Evolutionary conservation across 73 alveolate species (phyloP).

Genomic region (Loxodes magnus): DNA sequence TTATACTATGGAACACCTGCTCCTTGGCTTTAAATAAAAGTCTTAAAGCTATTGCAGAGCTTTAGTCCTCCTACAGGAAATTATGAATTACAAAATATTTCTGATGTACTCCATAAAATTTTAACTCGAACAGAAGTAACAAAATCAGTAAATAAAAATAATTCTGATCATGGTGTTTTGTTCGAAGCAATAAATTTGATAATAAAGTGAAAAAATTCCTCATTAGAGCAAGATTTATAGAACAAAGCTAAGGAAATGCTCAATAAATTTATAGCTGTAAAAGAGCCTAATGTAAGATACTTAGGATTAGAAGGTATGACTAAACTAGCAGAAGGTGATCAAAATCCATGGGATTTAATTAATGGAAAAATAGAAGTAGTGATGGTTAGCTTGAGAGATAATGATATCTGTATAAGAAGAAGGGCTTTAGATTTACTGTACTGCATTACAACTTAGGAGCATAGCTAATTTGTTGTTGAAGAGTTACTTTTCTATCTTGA

Average conservation of each 20-base stretch:
- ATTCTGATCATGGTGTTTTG: slow-evolving; percentile 91
- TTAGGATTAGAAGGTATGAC: slow-evolving; percentile 96
- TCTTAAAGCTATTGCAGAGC: slow-evolving; percentile 67
- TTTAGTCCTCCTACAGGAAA: slow-evolving; percentile 86
- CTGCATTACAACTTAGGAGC: slow-evolving; percentile 73
- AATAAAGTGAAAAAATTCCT: slow-evolving; percentile 69
- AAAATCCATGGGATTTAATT: slow-evolving; percentile 49
- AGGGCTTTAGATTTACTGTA: slow-evolving; percentile 93
- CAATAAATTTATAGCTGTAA: slow-evolving; percentile 85
- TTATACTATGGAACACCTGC: slow-evolving; percentile 86
- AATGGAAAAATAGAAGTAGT: slow-evolving; percentile 80
- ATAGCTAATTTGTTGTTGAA: slow-evolving; percentile 78
- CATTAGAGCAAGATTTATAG: slow-evolving; percentile 65
- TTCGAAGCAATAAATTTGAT: slow-evolving; percentile 90
- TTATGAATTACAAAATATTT: slow-evolving; percentile 40
- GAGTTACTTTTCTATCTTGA: slow-evolving; percentile 85
- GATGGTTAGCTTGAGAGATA: slow-evolving; percentile 71
- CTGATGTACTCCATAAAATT: slow-evolving; percentile 66
- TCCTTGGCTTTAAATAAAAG: slow-evolving; percentile 95
- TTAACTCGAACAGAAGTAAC: slow-evolving; percentile 87
- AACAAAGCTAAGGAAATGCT: slow-evolving; percentile 70
- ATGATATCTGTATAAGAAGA: slow-evolving; percentile 91
- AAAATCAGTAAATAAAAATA: slow-evolving; percentile 87
- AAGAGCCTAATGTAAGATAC: slow-evolving; percentile 94
- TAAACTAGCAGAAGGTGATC: slow-evolving; percentile 69